These are phyloP conservation scores for Phallus indusiatus DNA, from an alignment of 768 basidiomycete species.

Conservation along the genomic window DNA sequence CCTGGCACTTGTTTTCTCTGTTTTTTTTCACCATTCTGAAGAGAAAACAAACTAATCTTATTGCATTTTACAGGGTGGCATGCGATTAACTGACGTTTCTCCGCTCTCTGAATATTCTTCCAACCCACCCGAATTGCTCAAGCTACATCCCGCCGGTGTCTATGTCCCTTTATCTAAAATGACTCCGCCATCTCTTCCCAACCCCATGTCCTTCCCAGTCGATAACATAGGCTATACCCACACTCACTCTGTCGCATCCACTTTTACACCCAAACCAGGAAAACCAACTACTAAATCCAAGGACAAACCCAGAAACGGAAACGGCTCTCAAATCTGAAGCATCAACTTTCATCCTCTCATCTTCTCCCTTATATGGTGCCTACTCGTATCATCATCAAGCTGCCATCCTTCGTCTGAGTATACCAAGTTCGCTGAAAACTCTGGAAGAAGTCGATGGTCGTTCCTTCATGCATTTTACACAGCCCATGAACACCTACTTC, in stretches of 20 bases:
- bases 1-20: background rate
- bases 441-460: background rate
- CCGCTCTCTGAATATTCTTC: constrained; percentile 48
- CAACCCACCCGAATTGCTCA: constrained; percentile 55
- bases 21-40: background rate
- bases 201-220: background rate
- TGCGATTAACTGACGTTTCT: constrained; percentile 60
- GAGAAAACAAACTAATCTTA: constrained; percentile 34
- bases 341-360: background rate
- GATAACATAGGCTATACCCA: no score
- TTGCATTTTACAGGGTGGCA: constrained; percentile 53
- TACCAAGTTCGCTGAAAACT: background rate
- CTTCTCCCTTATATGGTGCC: background rate
- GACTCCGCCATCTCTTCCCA: constrained; percentile 13
- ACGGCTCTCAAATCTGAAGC: background rate
- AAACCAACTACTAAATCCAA: background rate
- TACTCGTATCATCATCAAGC: background rate
- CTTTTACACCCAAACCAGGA: background rate
- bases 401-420: background rate
- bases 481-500: constrained; percentile 6
- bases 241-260: background rate
- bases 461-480: background rate
- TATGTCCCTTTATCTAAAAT: constrained; percentile 36
- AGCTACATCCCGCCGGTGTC: constrained; percentile 43
- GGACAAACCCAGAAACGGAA: background rate